Percentiles rank a stretch among this genome's conserved stretches.
Evolutionary conservation across 192 early-diverging fungal species (phyloP).

Genomic region (Linnemannia elongata): DNA sequence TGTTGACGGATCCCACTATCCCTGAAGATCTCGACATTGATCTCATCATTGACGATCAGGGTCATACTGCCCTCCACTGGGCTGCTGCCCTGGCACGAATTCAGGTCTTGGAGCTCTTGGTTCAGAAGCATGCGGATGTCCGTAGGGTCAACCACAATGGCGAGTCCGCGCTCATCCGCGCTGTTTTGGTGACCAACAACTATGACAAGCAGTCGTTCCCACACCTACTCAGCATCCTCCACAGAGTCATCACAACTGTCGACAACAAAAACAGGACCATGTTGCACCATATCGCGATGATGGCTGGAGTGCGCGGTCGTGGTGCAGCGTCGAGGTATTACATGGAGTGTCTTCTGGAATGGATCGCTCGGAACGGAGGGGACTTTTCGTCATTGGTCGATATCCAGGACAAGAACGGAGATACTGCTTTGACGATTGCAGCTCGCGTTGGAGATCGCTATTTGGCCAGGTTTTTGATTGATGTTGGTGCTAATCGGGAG

Average conservation of each 20-base stretch:
- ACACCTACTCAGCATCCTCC: slow-evolving; percentile 78
- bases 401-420: slow-evolving; percentile 77
- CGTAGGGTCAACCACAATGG: slow-evolving; percentile 81
- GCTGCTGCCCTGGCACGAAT: slow-evolving; percentile 90
- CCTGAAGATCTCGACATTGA: slow-evolving; percentile 79
- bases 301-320: slow-evolving; percentile 77
- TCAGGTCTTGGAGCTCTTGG: slow-evolving; percentile 79
- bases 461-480: slow-evolving; percentile 75
- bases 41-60: slow-evolving; percentile 92
- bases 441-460: slow-evolving; percentile 80
- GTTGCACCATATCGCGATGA: slow-evolving; percentile 90
- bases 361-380: slow-evolving; percentile 66
- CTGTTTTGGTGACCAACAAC: slow-evolving; percentile 89
- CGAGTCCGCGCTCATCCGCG: slow-evolving; percentile 90
- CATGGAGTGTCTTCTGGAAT: slow-evolving; percentile 85
- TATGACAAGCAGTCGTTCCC: slow-evolving; percentile 86
- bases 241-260: slow-evolving; percentile 74
- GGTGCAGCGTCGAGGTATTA: slow-evolving; percentile 86
- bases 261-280: slow-evolving; percentile 86
- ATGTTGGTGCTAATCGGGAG: slow-evolving; percentile 82
- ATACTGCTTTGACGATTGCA: slow-evolving; percentile 93
- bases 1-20: slow-evolving; percentile 52
- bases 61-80: slow-evolving; percentile 97
- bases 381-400: slow-evolving; percentile 69
- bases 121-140: slow-evolving; percentile 82